A percentile compares a stretch with the other conserved stretches of the same genome.
Conservation (phyloP, 305 asterid genomes). For the Fraxinus latifolia region DNA sequence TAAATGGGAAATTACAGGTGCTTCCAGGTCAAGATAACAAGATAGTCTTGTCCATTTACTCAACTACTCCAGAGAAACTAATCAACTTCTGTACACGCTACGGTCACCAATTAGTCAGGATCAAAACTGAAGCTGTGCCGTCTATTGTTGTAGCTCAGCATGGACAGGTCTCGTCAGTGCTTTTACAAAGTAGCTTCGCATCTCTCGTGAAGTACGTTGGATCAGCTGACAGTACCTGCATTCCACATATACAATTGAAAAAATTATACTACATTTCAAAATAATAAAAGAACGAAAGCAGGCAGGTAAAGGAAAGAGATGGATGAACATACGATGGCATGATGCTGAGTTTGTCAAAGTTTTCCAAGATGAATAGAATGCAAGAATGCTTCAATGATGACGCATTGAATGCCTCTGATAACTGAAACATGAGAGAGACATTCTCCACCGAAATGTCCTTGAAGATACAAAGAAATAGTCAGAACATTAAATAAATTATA, state of each 20-base stretch:
- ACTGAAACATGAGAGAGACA: constrained; percentile 79
- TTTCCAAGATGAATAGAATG: constrained; percentile 75
- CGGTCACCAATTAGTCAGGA: constrained; percentile 41
- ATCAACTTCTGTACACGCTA: constrained; percentile 54
- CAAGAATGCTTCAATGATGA: constrained; percentile 71
- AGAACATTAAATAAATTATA: constrained; percentile 9
- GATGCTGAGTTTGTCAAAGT: constrained; percentile 54
- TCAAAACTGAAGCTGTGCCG: constrained; percentile 42
- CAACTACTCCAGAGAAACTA: constrained; percentile 31
- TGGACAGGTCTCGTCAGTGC: constrained; percentile 59
- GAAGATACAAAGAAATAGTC: constrained; percentile 28
- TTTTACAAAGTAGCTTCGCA: constrained; percentile 69
- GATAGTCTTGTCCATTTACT: constrained; percentile 28
- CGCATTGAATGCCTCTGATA: constrained; percentile 90
- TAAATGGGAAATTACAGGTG: constrained; percentile 26
- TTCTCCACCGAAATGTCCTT: constrained; percentile 82
- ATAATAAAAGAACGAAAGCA: neutral
- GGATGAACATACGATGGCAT: constrained; percentile 62
- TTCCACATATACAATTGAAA: constrained; percentile 13
- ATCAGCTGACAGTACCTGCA: constrained; percentile 76
- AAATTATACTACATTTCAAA: neutral
- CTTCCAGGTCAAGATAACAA: constrained; percentile 43
- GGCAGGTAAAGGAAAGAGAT: neutral
- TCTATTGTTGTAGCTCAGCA: constrained; percentile 49
- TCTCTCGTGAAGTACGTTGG: constrained; percentile 72